Evolutionary conservation across 208 protist species (phyloP).

Genomic region (Leishmania turanica): DNA sequence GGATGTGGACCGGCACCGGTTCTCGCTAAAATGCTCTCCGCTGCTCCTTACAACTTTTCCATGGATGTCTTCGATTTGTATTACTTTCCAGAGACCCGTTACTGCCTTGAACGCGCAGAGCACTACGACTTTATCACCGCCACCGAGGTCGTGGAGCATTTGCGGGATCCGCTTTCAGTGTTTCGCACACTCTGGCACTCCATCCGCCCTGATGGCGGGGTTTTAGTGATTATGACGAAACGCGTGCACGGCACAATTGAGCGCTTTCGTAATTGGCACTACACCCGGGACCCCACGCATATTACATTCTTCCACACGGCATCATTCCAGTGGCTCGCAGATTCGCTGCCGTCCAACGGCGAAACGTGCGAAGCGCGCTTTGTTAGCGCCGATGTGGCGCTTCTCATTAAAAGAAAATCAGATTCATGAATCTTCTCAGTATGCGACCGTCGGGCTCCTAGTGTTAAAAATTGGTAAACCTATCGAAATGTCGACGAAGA

Average conservation of each 20-base stretch:
- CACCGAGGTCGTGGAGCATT: constrained; percentile 60
- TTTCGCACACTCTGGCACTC: constrained; percentile 28
- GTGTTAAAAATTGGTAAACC: not conserved
- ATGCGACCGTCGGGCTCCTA: not conserved
- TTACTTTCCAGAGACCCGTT: constrained; percentile 34
- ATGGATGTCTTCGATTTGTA: constrained; percentile 53
- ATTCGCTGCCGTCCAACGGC: not conserved
- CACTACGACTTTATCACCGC: constrained; percentile 56
- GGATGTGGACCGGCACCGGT: constrained; percentile 51
- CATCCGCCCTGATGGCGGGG: constrained; percentile 26
- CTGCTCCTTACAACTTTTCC: constrained; percentile 16
- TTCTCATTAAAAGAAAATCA: constrained; percentile 22
- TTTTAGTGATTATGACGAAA: constrained; percentile 62
- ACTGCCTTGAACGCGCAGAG: not conserved
- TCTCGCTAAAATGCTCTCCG: constrained; percentile 30
- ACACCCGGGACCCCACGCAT: constrained; percentile 60
- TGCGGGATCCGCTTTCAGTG: constrained; percentile 34
- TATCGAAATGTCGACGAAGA: not conserved
- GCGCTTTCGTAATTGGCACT: constrained; percentile 59
- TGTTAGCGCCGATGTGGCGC: constrained; percentile 28
- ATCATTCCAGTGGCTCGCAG: constrained; percentile 39
- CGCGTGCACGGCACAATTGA: constrained; percentile 41
- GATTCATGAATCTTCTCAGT: not conserved
- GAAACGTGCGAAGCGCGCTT: constrained; percentile 25
- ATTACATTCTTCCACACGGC: constrained; percentile 46